Evolutionary conservation across 495 filamentous ascomycete genomes (phyloP), one percentile per base, ranked within the genome.

Genomic region (Penicillium canariense): DNA sequence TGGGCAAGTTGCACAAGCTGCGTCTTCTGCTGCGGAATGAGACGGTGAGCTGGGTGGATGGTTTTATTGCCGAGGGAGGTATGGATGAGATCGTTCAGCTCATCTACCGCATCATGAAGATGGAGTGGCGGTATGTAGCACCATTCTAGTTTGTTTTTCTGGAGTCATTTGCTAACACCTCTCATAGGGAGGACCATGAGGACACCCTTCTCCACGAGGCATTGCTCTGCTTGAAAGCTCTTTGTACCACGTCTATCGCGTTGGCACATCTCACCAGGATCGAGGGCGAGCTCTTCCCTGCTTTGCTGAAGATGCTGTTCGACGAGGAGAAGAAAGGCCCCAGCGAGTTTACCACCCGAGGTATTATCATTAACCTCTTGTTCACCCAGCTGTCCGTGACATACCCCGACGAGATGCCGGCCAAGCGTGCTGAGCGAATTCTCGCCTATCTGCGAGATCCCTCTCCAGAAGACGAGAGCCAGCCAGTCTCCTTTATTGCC

Each of bases 251-350:
- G 4, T 90, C 86, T 15, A 76, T 87, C 23, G 94, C 91, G 2
- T 76, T 96, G 48, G 78, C 86, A 52, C 86, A 90, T 59, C 83
- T 98, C n/a, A 79, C 86, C 45, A 79, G 82, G 3, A 87, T 97
- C 61, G 89, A 94, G 58, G 70, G 73, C 34, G 85, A 83, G 4
- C 78, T 98, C 5, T 97, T 98, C 68, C 93, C 94, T 14, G 87
- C 88, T 4, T 75, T 98, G 46, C 71, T 97, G 46, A 82, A 80
- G 50, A 91, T 97, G 84, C 75, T 98, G 28, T 98, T 97, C 61
- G 93, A 96, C 64, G 89, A 96, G 25, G 93, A 98, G 62, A 94
- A 89, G 74, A 97, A 97, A 68, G 94, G 94, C 0, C 94, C 94
- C 0, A 91, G 87, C 77, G 94, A 98, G 65, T 98, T 96, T 70